Evolutionary conservation across 2,329 filamentous ascomycete genomes (phyloP), one percentile per base, ranked within the genome.

Genomic region (Exophiala dermatitidis): DNA sequence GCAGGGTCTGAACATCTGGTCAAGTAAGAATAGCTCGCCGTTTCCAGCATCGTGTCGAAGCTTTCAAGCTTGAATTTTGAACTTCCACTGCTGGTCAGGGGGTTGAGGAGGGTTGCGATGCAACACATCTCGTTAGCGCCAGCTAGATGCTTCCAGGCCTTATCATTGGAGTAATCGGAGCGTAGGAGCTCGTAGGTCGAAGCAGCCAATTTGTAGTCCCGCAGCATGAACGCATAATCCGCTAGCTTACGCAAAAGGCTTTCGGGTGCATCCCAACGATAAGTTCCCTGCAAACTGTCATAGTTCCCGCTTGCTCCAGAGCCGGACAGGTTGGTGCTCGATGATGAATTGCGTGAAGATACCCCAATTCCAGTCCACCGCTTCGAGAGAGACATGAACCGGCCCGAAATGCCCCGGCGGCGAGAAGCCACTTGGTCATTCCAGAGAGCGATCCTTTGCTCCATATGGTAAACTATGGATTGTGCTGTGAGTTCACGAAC

Each of bases 341-440:
- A 78, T 1, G 82, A 80, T 12, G 76, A 72, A 56, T 67, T 78
- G 44, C 85, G 81, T 19, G 81, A 81, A 45, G 77, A 76, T 42
- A 79, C 76, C 32, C 89, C 88, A 64, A 97, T 95, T 1, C 84
- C 83, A 5, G 87, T 81, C 83, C 89, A 97, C 62, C 90, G 85
- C 65, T 93, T 90, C 0, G 90, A 95, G 52, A 98, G 76, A 6
- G 86, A 95, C 77, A 95, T 90, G 69, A 98, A 91, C n/a, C 90
- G 83, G 7, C 94, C 94, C 51, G 87, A 87, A 45, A 98, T 78
- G 9, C 94, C 94, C 65, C 89, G 84, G 53, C 94, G 80, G 54
- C 88, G 81, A 8, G 94, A 96, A 10, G 91, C 90, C 29, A 97
- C 87, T 69, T 97, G 91, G 64, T 98, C 93, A 65, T 98, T 98